Conservation (phyloP, 805 yeast species). For the Starmerella scarabaei region DNA sequence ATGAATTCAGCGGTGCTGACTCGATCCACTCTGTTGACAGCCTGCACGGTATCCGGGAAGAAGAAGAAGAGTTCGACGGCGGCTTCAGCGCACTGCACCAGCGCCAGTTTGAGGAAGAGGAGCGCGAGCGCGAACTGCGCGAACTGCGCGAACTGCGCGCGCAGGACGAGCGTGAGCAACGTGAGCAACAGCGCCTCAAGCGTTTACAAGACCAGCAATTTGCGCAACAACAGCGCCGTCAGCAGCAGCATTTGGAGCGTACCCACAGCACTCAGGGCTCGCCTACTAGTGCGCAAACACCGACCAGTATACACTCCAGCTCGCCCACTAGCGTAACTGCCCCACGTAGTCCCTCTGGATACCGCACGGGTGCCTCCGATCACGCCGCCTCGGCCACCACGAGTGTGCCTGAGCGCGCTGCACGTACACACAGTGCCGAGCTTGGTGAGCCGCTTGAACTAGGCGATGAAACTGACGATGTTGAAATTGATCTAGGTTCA, state of each 20-base stretch:
- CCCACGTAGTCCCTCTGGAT: too few relatives aligned
- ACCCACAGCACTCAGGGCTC: too few relatives aligned
- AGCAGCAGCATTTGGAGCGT: too few relatives aligned
- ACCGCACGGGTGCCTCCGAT: too few relatives aligned
- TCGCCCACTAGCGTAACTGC: too few relatives aligned
- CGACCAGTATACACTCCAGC: too few relatives aligned
- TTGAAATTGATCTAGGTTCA: background rate
- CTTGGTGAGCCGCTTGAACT: background rate
- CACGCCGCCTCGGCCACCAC: too few relatives aligned
- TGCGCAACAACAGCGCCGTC: too few relatives aligned
- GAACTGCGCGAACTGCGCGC: background rate
- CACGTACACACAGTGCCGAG: background rate
- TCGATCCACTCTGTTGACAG: conserved; percentile 16
- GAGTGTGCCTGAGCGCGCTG: too few relatives aligned
- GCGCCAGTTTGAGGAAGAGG: background rate
- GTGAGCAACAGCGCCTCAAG: background rate
- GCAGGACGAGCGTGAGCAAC: background rate
- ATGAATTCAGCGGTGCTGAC: conserved; percentile 4
- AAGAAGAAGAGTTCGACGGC: conserved; percentile 10
- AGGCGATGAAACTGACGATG: background rate
- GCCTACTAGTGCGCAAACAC: too few relatives aligned
- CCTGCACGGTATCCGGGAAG: conserved; percentile 18
- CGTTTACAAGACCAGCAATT: too few relatives aligned
- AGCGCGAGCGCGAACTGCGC: background rate
- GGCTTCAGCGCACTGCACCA: conserved; percentile 1